A percentile compares a stretch with the other conserved stretches of the same genome.
These are phyloP conservation scores for Pichia sp. DNA, from an alignment of 1,139 yeast species.

Conservation along the genomic window DNA sequence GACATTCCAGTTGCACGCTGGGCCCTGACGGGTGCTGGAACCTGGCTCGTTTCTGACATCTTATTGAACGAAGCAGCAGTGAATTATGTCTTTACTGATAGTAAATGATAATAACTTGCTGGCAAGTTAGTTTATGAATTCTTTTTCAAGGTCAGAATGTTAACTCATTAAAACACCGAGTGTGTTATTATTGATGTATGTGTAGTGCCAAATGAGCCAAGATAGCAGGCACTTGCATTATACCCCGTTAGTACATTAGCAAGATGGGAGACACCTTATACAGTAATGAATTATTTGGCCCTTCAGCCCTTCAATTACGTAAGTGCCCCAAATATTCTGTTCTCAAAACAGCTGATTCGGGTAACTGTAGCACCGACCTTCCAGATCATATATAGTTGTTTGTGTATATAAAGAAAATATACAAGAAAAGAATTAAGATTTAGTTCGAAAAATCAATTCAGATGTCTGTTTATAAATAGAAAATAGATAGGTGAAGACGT, in stretches of 20 bases:
- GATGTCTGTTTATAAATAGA: background rate
- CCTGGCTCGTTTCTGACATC: conserved; percentile 1
- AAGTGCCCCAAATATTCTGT: background rate
- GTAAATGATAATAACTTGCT: background rate
- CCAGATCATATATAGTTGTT: background rate
- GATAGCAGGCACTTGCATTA: background rate
- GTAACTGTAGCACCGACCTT: background rate
- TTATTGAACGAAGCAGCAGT: background rate
- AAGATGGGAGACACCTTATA: background rate
- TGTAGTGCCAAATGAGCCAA: background rate
- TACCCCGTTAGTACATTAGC: background rate
- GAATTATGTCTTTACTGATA: background rate
- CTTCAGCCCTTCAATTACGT: background rate
- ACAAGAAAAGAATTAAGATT: background rate
- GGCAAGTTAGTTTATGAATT: background rate
- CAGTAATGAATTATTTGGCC: background rate
- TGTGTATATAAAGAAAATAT: background rate
- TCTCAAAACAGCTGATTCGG: background rate
- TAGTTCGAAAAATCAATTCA: background rate
- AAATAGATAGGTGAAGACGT: background rate
- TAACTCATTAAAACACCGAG: background rate
- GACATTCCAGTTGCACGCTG: background rate
- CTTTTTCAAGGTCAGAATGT: background rate
- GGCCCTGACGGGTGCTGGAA: conserved; percentile 1
- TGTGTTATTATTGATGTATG: background rate